Conservation (phyloP, 2,329 filamentous ascomycete species). For the Pyrenophora seminiperda region DNA sequence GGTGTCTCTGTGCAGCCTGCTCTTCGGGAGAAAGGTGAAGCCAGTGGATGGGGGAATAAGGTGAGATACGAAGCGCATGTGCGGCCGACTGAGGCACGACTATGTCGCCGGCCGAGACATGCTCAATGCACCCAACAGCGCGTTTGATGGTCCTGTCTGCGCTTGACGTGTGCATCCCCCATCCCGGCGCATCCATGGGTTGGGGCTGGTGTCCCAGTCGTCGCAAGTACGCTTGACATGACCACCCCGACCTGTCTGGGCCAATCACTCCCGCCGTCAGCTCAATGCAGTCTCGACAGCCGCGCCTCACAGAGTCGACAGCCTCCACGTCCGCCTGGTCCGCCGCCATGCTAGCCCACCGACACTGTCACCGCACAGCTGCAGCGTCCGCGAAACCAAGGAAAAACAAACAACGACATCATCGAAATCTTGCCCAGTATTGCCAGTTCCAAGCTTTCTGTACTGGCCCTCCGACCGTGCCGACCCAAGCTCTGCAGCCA, state of each 20-base stretch:
- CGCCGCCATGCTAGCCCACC: constrained; percentile 2
- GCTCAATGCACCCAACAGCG: constrained; percentile 17
- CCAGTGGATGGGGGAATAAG: not conserved
- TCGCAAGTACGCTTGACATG: constrained; percentile 34
- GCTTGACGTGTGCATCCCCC: constrained; percentile 34
- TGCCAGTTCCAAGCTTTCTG: not conserved
- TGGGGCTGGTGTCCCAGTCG: constrained; percentile 36
- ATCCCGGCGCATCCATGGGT: constrained; percentile 16
- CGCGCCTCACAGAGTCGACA: not conserved
- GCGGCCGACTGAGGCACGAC: constrained; percentile 15
- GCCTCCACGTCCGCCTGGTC: constrained; percentile 1
- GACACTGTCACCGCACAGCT: not conserved
- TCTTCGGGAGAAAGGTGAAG: not conserved
- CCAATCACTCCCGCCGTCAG: constrained; percentile 2
- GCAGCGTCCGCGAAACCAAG: not conserved
- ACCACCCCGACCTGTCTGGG: constrained; percentile 12
- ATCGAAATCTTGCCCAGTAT: too few relatives aligned
- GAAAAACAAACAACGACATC: constrained; percentile 10
- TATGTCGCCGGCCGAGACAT: constrained; percentile 15
- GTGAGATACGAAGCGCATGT: constrained; percentile 1
- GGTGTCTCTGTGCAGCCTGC: constrained; percentile 2
- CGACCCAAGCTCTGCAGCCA: constrained; percentile 16
- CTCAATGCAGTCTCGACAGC: not conserved
- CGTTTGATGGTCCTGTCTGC: constrained; percentile 28
- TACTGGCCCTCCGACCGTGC: constrained; percentile 14